Evolutionary conservation across 108 stramenopile species (phyloP), one percentile per base, ranked within the genome.

Genomic region (Bacterosira constricta): DNA sequence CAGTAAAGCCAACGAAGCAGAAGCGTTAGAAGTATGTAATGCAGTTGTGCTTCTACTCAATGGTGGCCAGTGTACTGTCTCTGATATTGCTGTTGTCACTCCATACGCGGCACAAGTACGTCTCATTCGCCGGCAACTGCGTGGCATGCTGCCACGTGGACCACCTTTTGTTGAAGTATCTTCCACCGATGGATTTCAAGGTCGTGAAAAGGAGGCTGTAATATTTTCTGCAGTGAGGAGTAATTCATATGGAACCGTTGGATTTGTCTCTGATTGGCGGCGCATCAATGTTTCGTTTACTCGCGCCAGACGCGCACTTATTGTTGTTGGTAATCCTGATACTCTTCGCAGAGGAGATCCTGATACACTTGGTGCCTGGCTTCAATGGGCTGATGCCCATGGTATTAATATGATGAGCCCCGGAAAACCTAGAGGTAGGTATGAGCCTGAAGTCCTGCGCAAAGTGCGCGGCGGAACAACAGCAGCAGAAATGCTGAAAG

Each of bases 281-380:
- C 96, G 99, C 26, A 88, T 98, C 53, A 99, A 99, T 75, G 99
- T 99, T 56, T 96, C 97, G 25, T 97, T 99, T 49, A 99, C 99
- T 11, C 92, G 99, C 25, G 98, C 97, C 18, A 80, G 96, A 35
- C 85, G 99, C 31, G 96, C 89, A 1, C 80, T 96, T 11, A 95
- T 93, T 65, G 92, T 97, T 21, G 86, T 98, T 63, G 95, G 95
- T 42, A 96, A 98, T 81, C 91, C 91, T 41, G 84, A 87, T 53
- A 96, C 94, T n/a, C 77, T 96, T 11, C 73, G 90, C 15, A 74
- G 90, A 47, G 95, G 95, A 46, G 95, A 98, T 66, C 88, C 89
- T 11, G 92, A 94, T 59, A 94, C 93, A 11, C 94, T 93, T 90
- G 78, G 75, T 64, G 91, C 93, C 4, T 96, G 93, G 93, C 57